Evolutionary conservation across 2,329 filamentous ascomycete genomes (phyloP).

Genomic region (Albifimbria verrucaria): DNA sequence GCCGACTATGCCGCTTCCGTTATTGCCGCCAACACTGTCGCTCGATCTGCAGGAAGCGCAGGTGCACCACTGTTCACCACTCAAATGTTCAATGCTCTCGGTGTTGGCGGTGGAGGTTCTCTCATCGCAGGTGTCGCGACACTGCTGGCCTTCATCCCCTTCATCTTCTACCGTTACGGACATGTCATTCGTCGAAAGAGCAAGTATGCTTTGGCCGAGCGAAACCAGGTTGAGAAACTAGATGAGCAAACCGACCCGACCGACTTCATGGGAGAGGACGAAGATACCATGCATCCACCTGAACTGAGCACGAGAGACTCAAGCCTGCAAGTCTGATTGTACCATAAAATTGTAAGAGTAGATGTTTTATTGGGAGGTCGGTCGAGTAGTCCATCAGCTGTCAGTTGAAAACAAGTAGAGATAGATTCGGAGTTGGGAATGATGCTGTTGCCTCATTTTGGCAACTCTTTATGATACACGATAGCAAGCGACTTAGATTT

Average conservation of each 20-base stretch:
- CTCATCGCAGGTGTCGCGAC: conserved; percentile 42
- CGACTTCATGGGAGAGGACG: not conserved
- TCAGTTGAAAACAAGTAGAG: not conserved
- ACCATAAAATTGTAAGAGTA: too few relatives aligned
- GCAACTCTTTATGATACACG: not conserved
- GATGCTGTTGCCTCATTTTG: not conserved
- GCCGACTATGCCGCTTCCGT: conserved; percentile 59
- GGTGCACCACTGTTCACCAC: conserved; percentile 57
- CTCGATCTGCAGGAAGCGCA: conserved; percentile 54
- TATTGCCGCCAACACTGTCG: conserved; percentile 61
- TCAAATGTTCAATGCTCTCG: conserved; percentile 59
- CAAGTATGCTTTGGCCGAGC: conserved; percentile 17
- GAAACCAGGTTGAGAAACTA: not conserved
- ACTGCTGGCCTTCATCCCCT: conserved; percentile 51
- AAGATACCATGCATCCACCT: not conserved
- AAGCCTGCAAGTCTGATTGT: too few relatives aligned
- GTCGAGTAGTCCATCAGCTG: not conserved
- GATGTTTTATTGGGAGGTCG: not conserved
- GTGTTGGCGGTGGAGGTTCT: conserved; percentile 56
- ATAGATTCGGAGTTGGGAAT: not conserved
- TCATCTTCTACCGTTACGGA: conserved; percentile 54
- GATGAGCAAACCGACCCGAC: not conserved
- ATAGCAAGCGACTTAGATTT: not conserved
- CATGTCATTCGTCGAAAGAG: conserved; percentile 35
- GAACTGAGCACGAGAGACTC: not conserved